A percentile compares a stretch with the other conserved stretches of the same genome.
Conservation (phyloP, 345 rosid genomes). For the Camelina neglecta region DNA sequence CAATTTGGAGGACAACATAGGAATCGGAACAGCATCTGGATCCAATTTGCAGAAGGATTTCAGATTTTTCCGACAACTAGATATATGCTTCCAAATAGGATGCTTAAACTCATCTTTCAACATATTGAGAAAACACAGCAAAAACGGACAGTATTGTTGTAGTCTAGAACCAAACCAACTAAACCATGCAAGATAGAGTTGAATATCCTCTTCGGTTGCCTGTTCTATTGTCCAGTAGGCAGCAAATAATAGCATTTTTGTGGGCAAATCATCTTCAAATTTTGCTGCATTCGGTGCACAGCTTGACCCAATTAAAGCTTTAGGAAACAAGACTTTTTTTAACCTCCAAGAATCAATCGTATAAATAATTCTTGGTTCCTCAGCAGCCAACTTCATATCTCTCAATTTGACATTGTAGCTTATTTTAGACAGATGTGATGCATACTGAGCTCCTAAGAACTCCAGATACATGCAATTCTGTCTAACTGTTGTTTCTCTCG, state of each 20-base stretch:
- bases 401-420: constrained; percentile 29
- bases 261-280: constrained; percentile 45
- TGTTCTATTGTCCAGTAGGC: constrained; percentile 86
- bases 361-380: constrained; percentile 37
- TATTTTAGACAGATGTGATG: constrained; percentile 47
- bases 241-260: constrained; percentile 68
- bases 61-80: constrained; percentile 51
- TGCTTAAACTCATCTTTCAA: constrained; percentile 64
- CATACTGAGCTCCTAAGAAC: constrained; percentile 70
- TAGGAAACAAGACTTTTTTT: constrained; percentile 51
- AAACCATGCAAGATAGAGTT: constrained; percentile 70
- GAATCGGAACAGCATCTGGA: constrained; percentile 52
- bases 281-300: constrained; percentile 18
- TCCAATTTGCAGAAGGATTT: constrained; percentile 47
- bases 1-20: constrained; percentile 68
- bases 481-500: constrained; percentile 68
- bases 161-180: constrained; percentile 68
- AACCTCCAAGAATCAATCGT: constrained; percentile 49
- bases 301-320: constrained; percentile 42
- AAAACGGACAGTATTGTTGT: constrained; percentile 50
- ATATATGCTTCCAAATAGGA: constrained; percentile 72
- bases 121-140: constrained; percentile 51
- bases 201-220: constrained; percentile 72
- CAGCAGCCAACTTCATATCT: constrained; percentile 41
- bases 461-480: constrained; percentile 86